These are phyloP conservation scores for Nematocida sp. DNA, from an alignment of 371 early-diverging fungal genomes.

Conservation along the genomic window DNA sequence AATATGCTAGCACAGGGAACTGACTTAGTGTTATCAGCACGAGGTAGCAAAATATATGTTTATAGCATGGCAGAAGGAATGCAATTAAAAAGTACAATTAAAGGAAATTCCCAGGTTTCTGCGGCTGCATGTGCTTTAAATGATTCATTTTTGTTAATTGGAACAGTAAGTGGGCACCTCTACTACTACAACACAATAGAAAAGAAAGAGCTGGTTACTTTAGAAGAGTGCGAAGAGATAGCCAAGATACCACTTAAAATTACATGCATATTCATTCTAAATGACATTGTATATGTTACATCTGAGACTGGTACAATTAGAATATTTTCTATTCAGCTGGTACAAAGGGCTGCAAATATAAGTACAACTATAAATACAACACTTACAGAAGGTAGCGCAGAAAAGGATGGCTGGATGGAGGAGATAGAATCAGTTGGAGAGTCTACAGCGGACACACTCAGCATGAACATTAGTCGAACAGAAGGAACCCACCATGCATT, in stretches of 20 bases:
- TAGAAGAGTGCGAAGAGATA: slow-evolving; percentile 22
- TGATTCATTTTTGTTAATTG: slow-evolving; percentile 36
- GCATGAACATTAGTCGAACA: slow-evolving; percentile 6
- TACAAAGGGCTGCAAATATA: background rate
- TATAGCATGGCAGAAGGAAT: slow-evolving; percentile 24
- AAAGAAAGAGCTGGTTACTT: background rate
- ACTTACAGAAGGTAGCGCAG: background rate
- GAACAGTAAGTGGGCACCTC: slow-evolving; percentile 14
- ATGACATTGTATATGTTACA: slow-evolving; percentile 33
- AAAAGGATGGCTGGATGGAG: slow-evolving; percentile 38
- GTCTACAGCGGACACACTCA: background rate
- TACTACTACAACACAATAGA: slow-evolving; percentile 20
- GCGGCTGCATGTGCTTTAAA: slow-evolving; percentile 17
- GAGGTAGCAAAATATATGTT: slow-evolving; percentile 12
- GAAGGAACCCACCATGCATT: background rate
- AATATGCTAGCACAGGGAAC: slow-evolving; percentile 53
- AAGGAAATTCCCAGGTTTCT: background rate
- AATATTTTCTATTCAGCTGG: slow-evolving; percentile 21
- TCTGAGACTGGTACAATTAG: slow-evolving; percentile 43
- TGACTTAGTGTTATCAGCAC: slow-evolving; percentile 35
- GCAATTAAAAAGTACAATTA: background rate
- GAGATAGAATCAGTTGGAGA: slow-evolving; percentile 18
- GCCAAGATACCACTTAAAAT: slow-evolving; percentile 19
- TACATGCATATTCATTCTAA: slow-evolving; percentile 22
- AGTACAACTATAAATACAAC: background rate